Percentiles rank a stretch among this genome's conserved stretches.
These are phyloP conservation scores for Thymus quinquecostatus DNA, from an alignment of 257 asterid genomes.

Conservation along the genomic window DNA sequence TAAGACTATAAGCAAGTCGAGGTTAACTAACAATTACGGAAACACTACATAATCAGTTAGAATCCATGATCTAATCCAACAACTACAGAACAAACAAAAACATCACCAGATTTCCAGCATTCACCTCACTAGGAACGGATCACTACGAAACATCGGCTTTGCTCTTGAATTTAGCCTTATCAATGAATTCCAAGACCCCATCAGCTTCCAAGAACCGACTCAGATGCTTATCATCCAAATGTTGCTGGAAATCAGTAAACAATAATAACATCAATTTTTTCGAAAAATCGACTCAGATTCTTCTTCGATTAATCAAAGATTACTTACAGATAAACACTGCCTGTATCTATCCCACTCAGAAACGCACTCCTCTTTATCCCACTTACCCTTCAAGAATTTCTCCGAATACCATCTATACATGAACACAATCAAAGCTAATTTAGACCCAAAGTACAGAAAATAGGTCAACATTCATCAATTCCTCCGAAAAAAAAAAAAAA, in stretches of 20 bases:
- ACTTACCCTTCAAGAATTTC: constrained; percentile 88
- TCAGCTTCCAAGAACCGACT: constrained; percentile 83
- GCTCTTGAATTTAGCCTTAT: constrained; percentile 41
- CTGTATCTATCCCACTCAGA: constrained; percentile 85
- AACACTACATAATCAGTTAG: constrained; percentile 21
- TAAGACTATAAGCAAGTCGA: neutral
- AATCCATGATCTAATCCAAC: constrained; percentile 10
- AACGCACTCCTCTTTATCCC: constrained; percentile 77
- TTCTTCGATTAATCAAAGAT: constrained; percentile 8
- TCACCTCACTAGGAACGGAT: constrained; percentile 31
- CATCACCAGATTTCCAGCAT: constrained; percentile 8
- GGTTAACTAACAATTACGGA: constrained; percentile 15
- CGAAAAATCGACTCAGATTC: neutral
- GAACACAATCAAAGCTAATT: neutral
- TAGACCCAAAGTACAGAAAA: neutral
- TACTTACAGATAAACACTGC: constrained; percentile 76
- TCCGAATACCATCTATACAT: constrained; percentile 78
- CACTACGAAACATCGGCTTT: constrained; percentile 41
- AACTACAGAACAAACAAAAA: neutral
- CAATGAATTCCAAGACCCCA: constrained; percentile 48
- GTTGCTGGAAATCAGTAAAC: constrained; percentile 49
- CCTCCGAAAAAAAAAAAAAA: neutral
- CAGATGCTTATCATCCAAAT: constrained; percentile 90
- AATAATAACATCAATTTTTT: neutral
- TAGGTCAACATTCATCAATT: neutral